Evolutionary conservation across 768 basidiomycete genomes (phyloP), one percentile per base, ranked within the genome.

Genomic region (Floccularia luteovirens): DNA sequence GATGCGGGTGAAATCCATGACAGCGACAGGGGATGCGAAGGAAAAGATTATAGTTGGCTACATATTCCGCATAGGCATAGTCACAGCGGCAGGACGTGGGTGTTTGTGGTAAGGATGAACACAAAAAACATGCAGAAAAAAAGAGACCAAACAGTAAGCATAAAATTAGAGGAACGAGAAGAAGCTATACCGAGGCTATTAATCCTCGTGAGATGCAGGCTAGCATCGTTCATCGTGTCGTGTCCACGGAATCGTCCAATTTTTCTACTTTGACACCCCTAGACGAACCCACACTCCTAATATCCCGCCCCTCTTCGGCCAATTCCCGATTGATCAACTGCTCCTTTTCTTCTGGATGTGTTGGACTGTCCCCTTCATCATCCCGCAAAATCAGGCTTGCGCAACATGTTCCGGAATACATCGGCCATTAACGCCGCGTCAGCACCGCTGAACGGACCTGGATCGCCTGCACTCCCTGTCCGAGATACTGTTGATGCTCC

Each of bases 361-460:
- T 81, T 0, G 79, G 80, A 45, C 72, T 74, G 33, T 79, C 79
- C 14, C 75, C 79, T 54, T 89, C 88, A 51, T 86, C 84, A 56
- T 14, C 60, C 74, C n/a, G 81, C 72, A 58, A 92, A 93, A 55
- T 90, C 89, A 7, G 91, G 90, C 57, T 90, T 90, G 57, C 90
- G 73, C 53, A 94, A 66, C 48, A 85, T 86, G 57, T 84, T 79
- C 52, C 91, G 71, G 63, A 93, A 94, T 4, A 91, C 91, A 64
- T 90, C 82, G 28, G 90, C 90, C 79, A 93, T 88, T 56, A 91
- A 86, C 27, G 87, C 88, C 39, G 91, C 91, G 59, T 94, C 90
- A 16, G 84, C 81, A 14, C 77, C 81, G 32, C 81, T 82, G 61
- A 92, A 83, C 7, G 79, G 82, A 8, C 75, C 85, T 31, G 76